Base-by-base conservation (phyloP, 306 rosid species). In the Biancaea sappan region DNA sequence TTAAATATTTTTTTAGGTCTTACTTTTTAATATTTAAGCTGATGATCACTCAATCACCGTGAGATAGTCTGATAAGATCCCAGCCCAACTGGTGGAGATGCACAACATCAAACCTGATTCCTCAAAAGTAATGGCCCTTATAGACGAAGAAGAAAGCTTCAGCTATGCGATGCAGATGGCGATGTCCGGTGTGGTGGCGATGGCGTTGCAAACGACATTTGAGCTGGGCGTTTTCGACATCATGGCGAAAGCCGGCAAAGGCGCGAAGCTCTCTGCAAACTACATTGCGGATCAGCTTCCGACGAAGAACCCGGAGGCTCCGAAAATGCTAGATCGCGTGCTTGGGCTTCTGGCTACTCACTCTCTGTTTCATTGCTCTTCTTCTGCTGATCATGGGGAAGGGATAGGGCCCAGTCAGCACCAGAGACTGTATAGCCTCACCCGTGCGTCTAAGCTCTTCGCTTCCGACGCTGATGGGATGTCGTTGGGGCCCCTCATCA, bases 311-410 rank as follows among this genome's bases (percentile, higher is more conserved):
- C 65, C 83, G 0, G 66, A 77, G 0, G 81, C 87, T 0, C 1
- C 38, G 46, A 83, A n/a, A 48, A 48, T 86, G 87, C 7, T 86
- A 4, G 88, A 86, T 1, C 81, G 86, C 28, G 65, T 86, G 1
- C 82, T 84, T 29, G 18, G 77, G 65, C 81, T 86, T 8, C 50
- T n/a, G n/a, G n/a, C n/a, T n/a, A n/a, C 58, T 38, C 79, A 86
- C 75, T 79, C 82, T 13, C 62, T 86, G 21, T 73, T 86, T 2
- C 47, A 5, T 5, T 81, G 81, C 79, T 56, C 79, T 50, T 4
- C 44, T 3, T 0, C 19, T 46, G 52, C 3, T 46, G 52, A 46
- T 46, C 6, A 37, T 5, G 8, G 6, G 3, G 41, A 51, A 13
- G 69, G 48, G 0, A 11, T 56, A 35, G 82, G 70, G 4, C 8